Conservation (phyloP, 2,329 filamentous ascomycete genomes). For the Cytospora piceicola region DNA sequence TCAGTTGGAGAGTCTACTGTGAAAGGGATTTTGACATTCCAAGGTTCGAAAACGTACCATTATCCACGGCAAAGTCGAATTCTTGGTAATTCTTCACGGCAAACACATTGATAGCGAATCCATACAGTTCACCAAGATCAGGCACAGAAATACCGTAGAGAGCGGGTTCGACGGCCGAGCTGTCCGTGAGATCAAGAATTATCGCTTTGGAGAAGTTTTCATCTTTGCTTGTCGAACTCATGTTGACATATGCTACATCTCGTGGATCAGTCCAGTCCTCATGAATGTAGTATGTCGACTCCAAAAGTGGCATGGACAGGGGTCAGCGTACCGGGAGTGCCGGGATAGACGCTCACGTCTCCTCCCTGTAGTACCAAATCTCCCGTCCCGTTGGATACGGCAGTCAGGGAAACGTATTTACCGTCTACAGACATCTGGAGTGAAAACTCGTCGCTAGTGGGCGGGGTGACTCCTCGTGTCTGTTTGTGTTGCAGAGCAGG, state of each 20-base stretch:
- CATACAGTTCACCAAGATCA: slow-evolving; percentile 11
- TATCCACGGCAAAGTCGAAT: slow-evolving; percentile 11
- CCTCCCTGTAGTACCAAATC: slow-evolving; percentile 10
- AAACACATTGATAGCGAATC: slow-evolving; percentile 10
- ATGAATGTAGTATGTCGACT: neutral
- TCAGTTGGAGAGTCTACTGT: neutral
- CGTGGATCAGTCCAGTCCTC: neutral
- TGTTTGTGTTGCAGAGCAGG: neutral
- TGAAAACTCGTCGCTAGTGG: slow-evolving; percentile 11
- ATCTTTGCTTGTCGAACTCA: neutral
- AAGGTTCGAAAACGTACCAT: slow-evolving; percentile 1
- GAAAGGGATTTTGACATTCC: neutral
- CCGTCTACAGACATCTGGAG: slow-evolving; percentile 20
- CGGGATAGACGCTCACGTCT: neutral
- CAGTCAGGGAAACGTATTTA: slow-evolving; percentile 9
- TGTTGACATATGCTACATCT: slow-evolving; percentile 20
- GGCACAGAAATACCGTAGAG: neutral
- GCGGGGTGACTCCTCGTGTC: neutral
- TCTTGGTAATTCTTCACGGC: slow-evolving; percentile 13
- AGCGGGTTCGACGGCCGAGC: neutral
- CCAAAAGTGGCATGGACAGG: neutral
- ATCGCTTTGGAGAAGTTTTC: slow-evolving; percentile 8
- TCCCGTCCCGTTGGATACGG: slow-evolving; percentile 8
- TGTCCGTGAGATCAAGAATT: slow-evolving; percentile 19
- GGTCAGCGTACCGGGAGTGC: slow-evolving; percentile 5